These are phyloP conservation scores for Lathyrus sativus DNA, from an alignment of 306 rosid species.

Conservation along the genomic window DNA sequence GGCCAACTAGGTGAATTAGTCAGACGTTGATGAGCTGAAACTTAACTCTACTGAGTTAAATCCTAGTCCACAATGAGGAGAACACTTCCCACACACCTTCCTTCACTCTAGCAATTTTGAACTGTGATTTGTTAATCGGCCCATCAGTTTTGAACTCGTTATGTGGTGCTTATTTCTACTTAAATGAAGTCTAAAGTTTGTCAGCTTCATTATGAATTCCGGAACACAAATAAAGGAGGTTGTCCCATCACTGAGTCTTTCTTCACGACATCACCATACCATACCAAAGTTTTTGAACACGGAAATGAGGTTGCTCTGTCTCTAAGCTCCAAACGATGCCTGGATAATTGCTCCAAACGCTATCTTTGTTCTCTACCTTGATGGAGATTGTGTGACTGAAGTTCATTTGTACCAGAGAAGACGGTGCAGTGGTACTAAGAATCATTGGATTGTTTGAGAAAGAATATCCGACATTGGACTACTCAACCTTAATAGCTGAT, in stretches of 20 bases:
- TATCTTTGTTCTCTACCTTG: neutral
- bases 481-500: neutral
- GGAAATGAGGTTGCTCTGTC: neutral
- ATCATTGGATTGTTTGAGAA: neutral
- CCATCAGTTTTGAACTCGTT: neutral
- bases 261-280: neutral
- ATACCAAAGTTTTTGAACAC: neutral
- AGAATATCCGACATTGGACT: neutral
- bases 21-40: neutral
- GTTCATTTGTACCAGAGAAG: neutral
- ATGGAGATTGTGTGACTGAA: neutral
- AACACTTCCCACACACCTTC: neutral
- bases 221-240: neutral
- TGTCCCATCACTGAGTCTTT: neutral
- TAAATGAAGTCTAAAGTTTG: neutral
- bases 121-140: neutral
- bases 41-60: neutral
- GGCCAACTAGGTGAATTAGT: neutral
- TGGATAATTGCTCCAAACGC: neutral
- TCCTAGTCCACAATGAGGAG: neutral
- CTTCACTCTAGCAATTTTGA: conserved; percentile 1
- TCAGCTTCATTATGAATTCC: neutral
- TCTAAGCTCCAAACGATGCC: neutral
- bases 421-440: neutral
- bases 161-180: neutral